phyloP scores from a whole-genome alignment of 306 rosid genomes.

The Cicer yamashitae region DNA sequence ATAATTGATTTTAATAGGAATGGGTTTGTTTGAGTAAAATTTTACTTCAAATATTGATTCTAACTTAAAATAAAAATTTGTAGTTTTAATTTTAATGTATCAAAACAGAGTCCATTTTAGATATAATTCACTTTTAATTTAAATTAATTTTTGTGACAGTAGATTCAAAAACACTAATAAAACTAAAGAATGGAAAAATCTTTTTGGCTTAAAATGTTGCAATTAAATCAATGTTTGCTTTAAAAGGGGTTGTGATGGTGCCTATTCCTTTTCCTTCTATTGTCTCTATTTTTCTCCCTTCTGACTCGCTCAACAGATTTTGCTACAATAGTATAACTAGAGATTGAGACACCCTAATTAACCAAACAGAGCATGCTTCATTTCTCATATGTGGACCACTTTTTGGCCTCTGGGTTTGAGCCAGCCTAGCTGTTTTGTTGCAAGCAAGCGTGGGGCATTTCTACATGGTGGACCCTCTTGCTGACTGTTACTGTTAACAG shows the following conservation, averaged over 20 bases:
- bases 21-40: too few relatives aligned
- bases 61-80: too few relatives aligned
- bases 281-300: slow-evolving; percentile 39
- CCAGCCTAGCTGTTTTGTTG: slow-evolving; percentile 46
- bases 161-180: not conserved
- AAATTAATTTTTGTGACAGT: too few relatives aligned
- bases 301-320: slow-evolving; percentile 46
- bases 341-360: slow-evolving; percentile 44
- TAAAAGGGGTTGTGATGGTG: slow-evolving; percentile 7
- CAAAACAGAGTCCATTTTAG: too few relatives aligned
- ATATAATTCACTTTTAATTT: too few relatives aligned
- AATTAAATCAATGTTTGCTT: slow-evolving; percentile 20
- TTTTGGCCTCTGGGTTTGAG: slow-evolving; percentile 28
- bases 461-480: slow-evolving; percentile 48
- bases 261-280: slow-evolving; percentile 37
- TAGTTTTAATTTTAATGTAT: too few relatives aligned
- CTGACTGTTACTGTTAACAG: slow-evolving; percentile 35
- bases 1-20: too few relatives aligned
- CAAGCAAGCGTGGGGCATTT: slow-evolving; percentile 44
- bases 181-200: slow-evolving; percentile 35
- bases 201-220: slow-evolving; percentile 42
- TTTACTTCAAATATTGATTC: too few relatives aligned
- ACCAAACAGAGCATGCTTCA: slow-evolving; percentile 44
- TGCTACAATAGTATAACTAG: slow-evolving; percentile 41
- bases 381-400: slow-evolving; percentile 41